Percentiles rank a stretch among this genome's conserved stretches.
Conservation (phyloP, 2,329 filamentous ascomycete genomes). For the Endocalyx cinctus region DNA sequence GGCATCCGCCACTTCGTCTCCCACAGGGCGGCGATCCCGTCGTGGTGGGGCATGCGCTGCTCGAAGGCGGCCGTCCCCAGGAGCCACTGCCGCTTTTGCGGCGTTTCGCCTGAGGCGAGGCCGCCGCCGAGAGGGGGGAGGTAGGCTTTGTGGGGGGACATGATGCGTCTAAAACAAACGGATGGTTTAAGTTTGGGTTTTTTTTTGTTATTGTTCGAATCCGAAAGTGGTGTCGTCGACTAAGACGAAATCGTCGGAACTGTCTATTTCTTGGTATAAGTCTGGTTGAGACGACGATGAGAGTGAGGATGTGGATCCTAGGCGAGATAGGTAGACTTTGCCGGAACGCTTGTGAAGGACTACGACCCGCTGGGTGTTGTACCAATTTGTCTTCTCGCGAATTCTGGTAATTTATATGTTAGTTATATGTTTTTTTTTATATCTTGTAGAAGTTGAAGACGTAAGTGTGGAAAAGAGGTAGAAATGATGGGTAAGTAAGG, state of each 20-base stretch:
- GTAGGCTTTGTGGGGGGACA: conserved; percentile 24
- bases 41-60: conserved; percentile 50
- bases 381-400: conserved; percentile 24
- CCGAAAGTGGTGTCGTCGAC: conserved; percentile 6
- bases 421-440: conserved; percentile 2
- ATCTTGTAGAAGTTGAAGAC: no score
- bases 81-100: conserved; percentile 30
- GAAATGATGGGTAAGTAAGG: no score
- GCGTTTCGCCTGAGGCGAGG: conserved; percentile 2
- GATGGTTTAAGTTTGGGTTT: background rate
- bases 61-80: conserved; percentile 41
- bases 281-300: no score
- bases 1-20: conserved; percentile 72
- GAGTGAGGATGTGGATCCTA: conserved; percentile 17
- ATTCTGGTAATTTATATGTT: conserved; percentile 13
- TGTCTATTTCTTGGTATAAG: conserved; percentile 5
- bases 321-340: conserved; percentile 20
- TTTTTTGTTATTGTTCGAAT: background rate
- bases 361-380: conserved; percentile 21
- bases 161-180: conserved; percentile 10
- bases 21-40: conserved; percentile 61
- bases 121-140: background rate
- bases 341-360: conserved; percentile 22
- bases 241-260: conserved; percentile 10
- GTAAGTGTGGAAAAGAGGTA: no score